These are phyloP conservation scores for Paramarasmius palmivorus DNA, from an alignment of 1,284 basidiomycete genomes.

Conservation along the genomic window DNA sequence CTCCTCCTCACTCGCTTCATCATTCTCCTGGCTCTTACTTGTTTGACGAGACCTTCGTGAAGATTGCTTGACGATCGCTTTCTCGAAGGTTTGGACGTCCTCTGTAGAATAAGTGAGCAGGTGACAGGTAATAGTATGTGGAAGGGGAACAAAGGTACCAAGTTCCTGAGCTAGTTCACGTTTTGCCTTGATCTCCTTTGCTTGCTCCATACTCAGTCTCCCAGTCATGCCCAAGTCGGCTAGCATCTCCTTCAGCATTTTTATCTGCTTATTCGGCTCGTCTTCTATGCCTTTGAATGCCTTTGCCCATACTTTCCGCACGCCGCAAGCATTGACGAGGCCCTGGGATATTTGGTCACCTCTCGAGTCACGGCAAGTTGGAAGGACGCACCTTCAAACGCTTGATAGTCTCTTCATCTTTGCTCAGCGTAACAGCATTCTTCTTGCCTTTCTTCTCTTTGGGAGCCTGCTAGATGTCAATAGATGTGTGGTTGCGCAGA, in stretches of 20 bases:
- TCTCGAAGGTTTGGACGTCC: slow-evolving; percentile 66
- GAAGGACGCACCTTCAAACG: slow-evolving; percentile 50
- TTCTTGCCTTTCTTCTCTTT: slow-evolving; percentile 28
- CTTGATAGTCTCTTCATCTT: slow-evolving; percentile 62
- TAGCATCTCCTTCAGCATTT: slow-evolving; percentile 64
- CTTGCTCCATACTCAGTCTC: slow-evolving; percentile 77
- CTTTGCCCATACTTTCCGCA: slow-evolving; percentile 81
- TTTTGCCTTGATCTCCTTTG: slow-evolving; percentile 67
- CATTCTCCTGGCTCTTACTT: slow-evolving; percentile 23
- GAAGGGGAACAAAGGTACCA: slow-evolving; percentile 44
- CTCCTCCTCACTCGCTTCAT: slow-evolving; percentile 28
- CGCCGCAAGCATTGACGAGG: slow-evolving; percentile 76
- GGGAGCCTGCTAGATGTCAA: slow-evolving; percentile 9
- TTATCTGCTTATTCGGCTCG: slow-evolving; percentile 63
- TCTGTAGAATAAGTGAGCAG: slow-evolving; percentile 35
- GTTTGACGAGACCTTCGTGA: slow-evolving; percentile 19
- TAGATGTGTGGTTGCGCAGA: neutral
- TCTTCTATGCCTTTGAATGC: slow-evolving; percentile 63
- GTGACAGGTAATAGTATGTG: neutral
- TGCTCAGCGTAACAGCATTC: slow-evolving; percentile 28
- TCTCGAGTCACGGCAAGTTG: neutral
- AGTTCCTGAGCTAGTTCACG: slow-evolving; percentile 80
- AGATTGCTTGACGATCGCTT: slow-evolving; percentile 30
- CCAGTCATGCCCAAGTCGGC: slow-evolving; percentile 78
- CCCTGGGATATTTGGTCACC: slow-evolving; percentile 38